phyloP scores from a whole-genome alignment of 2,329 filamentous ascomycete genomes.

The Aureobasidium sp. region DNA sequence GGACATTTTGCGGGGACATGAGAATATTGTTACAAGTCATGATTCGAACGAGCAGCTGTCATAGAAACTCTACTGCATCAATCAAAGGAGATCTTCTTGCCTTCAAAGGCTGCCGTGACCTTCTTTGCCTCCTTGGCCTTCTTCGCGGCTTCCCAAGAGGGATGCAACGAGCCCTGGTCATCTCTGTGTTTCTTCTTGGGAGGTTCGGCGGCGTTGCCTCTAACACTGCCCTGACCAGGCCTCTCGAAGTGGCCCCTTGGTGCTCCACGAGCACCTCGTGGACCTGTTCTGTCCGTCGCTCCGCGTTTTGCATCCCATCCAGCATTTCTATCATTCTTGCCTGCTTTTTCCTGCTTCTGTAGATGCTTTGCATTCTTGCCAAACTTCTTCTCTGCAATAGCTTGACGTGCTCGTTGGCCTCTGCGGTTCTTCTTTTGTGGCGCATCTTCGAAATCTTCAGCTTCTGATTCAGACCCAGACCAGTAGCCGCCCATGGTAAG shows the following conservation, averaged over 20 bases:
- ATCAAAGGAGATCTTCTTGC: conserved; percentile 59
- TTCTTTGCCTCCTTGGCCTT: conserved; percentile 50
- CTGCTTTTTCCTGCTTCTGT: conserved; percentile 36
- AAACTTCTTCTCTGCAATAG: conserved; percentile 75
- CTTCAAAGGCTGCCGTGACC: conserved; percentile 44
- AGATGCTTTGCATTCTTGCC: conserved; percentile 64
- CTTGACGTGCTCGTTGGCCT: conserved; percentile 70
- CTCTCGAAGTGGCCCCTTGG: conserved; percentile 19
- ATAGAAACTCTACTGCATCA: conserved; percentile 24
- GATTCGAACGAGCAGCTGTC: not conserved
- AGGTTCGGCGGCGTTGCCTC: conserved; percentile 19
- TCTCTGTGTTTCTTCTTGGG: conserved; percentile 32
- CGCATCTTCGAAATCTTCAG: conserved; percentile 51
- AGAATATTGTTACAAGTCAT: too few species aligned
- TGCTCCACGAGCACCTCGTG: conserved; percentile 19
- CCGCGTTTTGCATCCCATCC: conserved; percentile 56
- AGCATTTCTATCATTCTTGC: conserved; percentile 36
- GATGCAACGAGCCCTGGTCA: conserved; percentile 52
- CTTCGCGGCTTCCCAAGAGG: conserved; percentile 58
- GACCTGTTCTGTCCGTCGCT: conserved; percentile 33
- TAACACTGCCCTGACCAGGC: conserved; percentile 22
- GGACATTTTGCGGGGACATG: not conserved
- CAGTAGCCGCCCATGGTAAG: conserved; percentile 72
- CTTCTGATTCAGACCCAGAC: conserved; percentile 65
- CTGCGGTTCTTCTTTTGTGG: conserved; percentile 63